Conservation (phyloP, 768 basidiomycete genomes). For the Daedaleopsis nitida region DNA sequence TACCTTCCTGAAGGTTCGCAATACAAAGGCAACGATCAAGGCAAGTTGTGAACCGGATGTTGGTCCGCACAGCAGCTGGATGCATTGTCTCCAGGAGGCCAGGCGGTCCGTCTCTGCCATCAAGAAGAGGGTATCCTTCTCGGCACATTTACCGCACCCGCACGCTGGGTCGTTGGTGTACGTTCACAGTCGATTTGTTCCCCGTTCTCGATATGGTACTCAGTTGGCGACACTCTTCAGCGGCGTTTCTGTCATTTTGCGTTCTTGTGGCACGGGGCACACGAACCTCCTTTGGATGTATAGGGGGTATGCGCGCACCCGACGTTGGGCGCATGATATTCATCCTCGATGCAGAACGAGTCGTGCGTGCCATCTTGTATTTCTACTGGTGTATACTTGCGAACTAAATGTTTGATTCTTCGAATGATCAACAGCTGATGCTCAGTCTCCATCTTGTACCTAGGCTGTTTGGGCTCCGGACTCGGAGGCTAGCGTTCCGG, state of each 20-base stretch:
- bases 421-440: no score
- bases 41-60: background rate
- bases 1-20: background rate
- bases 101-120: background rate
- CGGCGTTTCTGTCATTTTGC: conserved; percentile 5
- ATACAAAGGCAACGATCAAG: background rate
- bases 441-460: background rate
- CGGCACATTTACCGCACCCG: background rate
- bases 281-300: background rate
- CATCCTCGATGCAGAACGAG: background rate
- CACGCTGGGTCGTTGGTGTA: background rate
- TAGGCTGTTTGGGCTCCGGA: background rate
- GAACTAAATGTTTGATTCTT: no score
- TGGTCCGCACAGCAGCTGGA: background rate
- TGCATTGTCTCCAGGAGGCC: conserved; percentile 2
- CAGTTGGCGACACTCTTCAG: background rate
- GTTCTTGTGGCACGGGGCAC: background rate
- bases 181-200: background rate
- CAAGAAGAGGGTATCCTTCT: background rate
- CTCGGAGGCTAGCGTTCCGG: background rate
- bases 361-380: background rate
- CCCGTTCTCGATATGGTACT: background rate
- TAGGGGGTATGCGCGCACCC: background rate
- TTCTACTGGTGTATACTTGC: no score
- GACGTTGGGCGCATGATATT: conserved; percentile 1